Base-by-base conservation (phyloP, 805 yeast genomes). In the Nakazawaea ishiwadae region DNA sequence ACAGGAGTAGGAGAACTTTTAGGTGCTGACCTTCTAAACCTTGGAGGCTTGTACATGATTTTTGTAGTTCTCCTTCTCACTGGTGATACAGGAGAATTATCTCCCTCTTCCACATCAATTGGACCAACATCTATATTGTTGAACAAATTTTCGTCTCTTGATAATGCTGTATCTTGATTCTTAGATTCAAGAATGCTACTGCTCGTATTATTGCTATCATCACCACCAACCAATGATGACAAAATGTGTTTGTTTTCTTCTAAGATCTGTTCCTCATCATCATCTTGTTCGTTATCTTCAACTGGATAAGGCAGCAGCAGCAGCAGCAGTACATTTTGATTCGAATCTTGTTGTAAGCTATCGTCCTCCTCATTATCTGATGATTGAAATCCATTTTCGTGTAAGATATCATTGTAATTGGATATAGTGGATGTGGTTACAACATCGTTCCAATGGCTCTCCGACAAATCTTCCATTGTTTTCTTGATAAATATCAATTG, bases 391-490 rank as follows among this genome's bases (percentile, higher is more conserved):
- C 41, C 42, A 37, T 42, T 42, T 16, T 42, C 45, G 27, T 42
- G 29, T 10, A 42, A 33, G 6, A 42, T 34, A 21, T 49, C 44
- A 1, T 51, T 49, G 31, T 51, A 51, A 48, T 24, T 54, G 43
- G 17, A 49, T 51, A 19, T 48, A 3, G 66, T 60, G 28, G 56
- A 58, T 2, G 75, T 59, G 11, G 73, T 56, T 11, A 74, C 56
- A 3, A 69, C 74, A 49, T 79, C 85, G 44, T 73, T 84, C 86
- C 85, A 80, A 44, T 71, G 75, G 1, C 79, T 72, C 4, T 76
- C 73, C 8, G 75, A 69, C 21, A 76, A 61, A 40, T 71, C 76
- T 20, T 75, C 79, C 60, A 45, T 56, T 54, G 50, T 16, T 2
- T 23, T 7, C 9, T 12, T 34, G 7, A 7, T 31, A 16, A 7